Evolutionary conservation across 2,329 filamentous ascomycete species (phyloP), one percentile per base, ranked within the genome.

Genomic region (Claviceps sp.): DNA sequence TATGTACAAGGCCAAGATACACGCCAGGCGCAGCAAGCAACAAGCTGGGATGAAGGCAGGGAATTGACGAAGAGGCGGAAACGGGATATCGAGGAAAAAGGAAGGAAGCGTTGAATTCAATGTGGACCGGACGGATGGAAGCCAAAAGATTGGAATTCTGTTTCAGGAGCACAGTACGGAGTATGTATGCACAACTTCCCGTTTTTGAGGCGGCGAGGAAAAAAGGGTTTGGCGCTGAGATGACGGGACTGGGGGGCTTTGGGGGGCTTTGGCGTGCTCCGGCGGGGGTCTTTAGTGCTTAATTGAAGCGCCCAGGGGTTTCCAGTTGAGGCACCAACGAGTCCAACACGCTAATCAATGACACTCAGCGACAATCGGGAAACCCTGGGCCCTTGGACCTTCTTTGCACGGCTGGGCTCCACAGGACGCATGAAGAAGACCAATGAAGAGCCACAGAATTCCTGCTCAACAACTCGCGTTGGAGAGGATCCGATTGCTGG

Each of bases 371-470:
- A 34, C 30, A 34, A 11, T 34, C 9, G 30, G 30, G 30, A 34
- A 30, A 22, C 20, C 30, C 30, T 3, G 18, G 18, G 18, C 18
- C 18, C 22, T 30, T 26, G 24, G 30, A 30, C 30, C 30, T 30
- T 30, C 9, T 30, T 30, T 30, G 30, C 30, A 11, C 9, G 30
- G 9, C 4, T 4, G 8, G 9, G 30, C 5, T 43, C 42, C 22
- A 26, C 22, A 26, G 11, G 13, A 7, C 42, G 42, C 42, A 44
- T 5, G 20, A 26, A 44, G 3, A 14, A 14, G 42, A n/a, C 62
- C 64, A 66, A 66, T 66, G 48, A 55, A 22, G 53, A 14, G 34
- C 45, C 34, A 40, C 49, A 54, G 61, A 61, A 66, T 65, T 65
- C 64, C 60, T 54, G 63, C 51, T 49, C 26, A 53, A 45, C 43